Base-by-base conservation (phyloP, 345 rosid species). In the Gynandropsis gynandra region DNA sequence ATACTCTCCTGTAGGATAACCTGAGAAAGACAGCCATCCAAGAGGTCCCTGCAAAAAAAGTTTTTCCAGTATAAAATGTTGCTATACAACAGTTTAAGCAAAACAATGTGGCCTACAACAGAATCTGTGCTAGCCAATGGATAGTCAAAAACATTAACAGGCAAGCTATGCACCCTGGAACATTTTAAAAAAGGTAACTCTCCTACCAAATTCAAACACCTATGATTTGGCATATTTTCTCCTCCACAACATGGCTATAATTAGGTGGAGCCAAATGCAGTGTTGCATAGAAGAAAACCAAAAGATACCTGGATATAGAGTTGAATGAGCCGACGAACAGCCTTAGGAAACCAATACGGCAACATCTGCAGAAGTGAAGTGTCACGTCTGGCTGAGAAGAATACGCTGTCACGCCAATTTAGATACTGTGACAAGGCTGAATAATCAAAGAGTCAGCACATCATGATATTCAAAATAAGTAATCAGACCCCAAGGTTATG, bases 331-430 rank as follows among this genome's bases (percentile, higher is more conserved):
- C 95, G 79, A 59, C 96, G 80, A 46, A 87, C 86, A 39, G 83
- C 69, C 75, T 82, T 92, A 9, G 98, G 98, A 58, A 92, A 87
- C 98, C 98, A 82, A 71, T 80, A 87, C 41, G 98, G 96, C 68
- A 92, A 66, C 87, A 92, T 92, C 71, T 92, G 96, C 36, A 81
- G 68, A 47, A 92, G 89, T 36, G 98, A 92, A 66, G 98, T 79
- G 73, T 92, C 95, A 66, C 72, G 86, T 39, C 74, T 80, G 43
- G 86, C 46, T 70, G 96, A 92, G 76, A 78, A 92, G 80, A 92
- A 92, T 58, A 92, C 70, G 51, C 66, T 75, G 66, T 87, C 95
- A 27, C 96, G 95, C 96, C 96, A 92, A 62, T 73, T 79, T 31
- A 92, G 79, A 68, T 84, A 87, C 66, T 78, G 78, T 53, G 87